These are phyloP conservation scores for Fomitopsis palustris DNA, from an alignment of 1,284 basidiomycete species.

Conservation along the genomic window DNA sequence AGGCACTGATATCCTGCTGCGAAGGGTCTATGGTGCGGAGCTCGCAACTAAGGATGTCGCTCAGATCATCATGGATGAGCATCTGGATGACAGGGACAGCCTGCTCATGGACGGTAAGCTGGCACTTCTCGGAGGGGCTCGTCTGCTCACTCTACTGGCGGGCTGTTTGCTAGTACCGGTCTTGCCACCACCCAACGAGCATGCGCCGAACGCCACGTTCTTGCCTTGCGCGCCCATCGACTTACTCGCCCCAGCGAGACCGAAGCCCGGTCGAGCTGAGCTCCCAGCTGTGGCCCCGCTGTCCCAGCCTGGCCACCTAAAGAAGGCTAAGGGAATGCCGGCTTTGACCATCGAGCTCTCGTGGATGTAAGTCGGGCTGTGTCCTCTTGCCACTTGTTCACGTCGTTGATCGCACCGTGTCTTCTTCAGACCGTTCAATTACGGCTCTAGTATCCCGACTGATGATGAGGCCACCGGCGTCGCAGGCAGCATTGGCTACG, in stretches of 20 bases:
- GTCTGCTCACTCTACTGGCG: not conserved
- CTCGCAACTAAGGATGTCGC: slow-evolving; percentile 25
- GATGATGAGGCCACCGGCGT: slow-evolving; percentile 39
- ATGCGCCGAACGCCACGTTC: slow-evolving; percentile 7
- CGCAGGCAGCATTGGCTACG: not conserved
- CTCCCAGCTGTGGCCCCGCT: not conserved
- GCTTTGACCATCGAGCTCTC: slow-evolving; percentile 58
- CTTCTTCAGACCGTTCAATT: slow-evolving; percentile 36
- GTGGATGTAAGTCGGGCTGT: slow-evolving; percentile 53
- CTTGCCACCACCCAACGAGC: slow-evolving; percentile 7
- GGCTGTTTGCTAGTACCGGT: slow-evolving; percentile 1
- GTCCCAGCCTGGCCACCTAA: slow-evolving; percentile 33
- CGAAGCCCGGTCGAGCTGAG: not conserved
- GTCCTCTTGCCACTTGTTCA: not conserved
- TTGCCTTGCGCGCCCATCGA: slow-evolving; percentile 12
- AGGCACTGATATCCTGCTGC: slow-evolving; percentile 6
- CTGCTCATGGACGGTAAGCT: slow-evolving; percentile 50
- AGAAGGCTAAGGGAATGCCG: slow-evolving; percentile 55
- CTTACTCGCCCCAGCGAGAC: slow-evolving; percentile 11
- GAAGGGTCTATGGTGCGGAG: slow-evolving; percentile 12
- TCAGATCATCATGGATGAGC: slow-evolving; percentile 48
- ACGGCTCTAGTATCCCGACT: slow-evolving; percentile 43
- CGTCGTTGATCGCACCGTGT: not conserved
- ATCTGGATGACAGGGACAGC: slow-evolving; percentile 46
- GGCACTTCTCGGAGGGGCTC: no score